Conservation (phyloP, 1,284 basidiomycete genomes). For the Retiboletus flavoniger region DNA sequence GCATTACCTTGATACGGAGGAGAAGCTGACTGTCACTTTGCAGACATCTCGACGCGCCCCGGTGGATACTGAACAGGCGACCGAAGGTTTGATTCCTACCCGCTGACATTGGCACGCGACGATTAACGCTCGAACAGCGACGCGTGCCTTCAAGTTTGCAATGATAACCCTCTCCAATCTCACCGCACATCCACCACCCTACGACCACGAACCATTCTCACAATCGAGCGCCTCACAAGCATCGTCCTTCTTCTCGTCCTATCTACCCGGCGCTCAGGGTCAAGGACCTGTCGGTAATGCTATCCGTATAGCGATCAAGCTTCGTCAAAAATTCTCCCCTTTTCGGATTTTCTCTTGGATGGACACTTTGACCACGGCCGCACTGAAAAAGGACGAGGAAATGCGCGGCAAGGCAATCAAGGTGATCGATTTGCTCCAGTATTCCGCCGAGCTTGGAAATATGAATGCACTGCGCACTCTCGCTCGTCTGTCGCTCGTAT, state of each 20-base stretch:
- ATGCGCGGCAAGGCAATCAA: conserved; percentile 66
- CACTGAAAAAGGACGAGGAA: conserved; percentile 61
- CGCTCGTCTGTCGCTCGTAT: conserved; percentile 63
- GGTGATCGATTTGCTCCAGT: conserved; percentile 71
- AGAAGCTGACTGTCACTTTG: conserved; percentile 2
- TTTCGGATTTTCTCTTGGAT: conserved; percentile 44
- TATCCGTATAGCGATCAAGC: conserved; percentile 60
- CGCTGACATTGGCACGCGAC: not conserved
- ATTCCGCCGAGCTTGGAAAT: conserved; percentile 78
- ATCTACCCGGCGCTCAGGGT: conserved; percentile 66
- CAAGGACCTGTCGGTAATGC: conserved; percentile 68
- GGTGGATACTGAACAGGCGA: conserved; percentile 40
- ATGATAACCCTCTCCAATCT: conserved; percentile 60
- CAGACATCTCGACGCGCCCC: conserved; percentile 16
- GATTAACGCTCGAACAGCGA: conserved; percentile 42
- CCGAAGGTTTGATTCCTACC: conserved; percentile 43
- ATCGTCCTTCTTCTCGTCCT: conserved; percentile 57
- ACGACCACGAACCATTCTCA: conserved; percentile 50
- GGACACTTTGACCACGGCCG: conserved; percentile 43
- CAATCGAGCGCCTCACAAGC: conserved; percentile 39
- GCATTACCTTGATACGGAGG: not conserved
- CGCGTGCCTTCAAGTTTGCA: conserved; percentile 71
- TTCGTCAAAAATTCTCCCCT: conserved; percentile 53
- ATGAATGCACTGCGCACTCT: conserved; percentile 72
- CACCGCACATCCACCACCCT: conserved; percentile 54